Evolutionary conservation across 352 stramenopile species (phyloP).

Genomic region (Globisporangium spinosum): DNA sequence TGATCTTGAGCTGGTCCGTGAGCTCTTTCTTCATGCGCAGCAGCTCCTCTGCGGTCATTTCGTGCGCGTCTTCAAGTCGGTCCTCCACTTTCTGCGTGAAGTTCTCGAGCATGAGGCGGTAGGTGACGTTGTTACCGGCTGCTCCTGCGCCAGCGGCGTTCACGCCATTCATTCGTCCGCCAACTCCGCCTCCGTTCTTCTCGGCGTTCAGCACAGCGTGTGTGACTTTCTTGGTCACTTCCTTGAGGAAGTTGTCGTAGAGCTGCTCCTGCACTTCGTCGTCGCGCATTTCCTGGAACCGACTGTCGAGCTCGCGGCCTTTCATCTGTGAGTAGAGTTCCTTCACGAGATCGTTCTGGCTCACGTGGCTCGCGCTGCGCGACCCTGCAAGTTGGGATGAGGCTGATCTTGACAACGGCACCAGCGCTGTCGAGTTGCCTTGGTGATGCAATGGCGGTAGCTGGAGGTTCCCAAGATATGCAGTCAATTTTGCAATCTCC

Average conservation of each 20-base stretch:
- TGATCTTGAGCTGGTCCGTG: slow-evolving; percentile 52
- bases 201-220: slow-evolving; percentile 46
- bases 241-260: slow-evolving; percentile 70
- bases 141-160: slow-evolving; percentile 21
- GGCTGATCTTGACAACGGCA: not conserved
- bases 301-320: slow-evolving; percentile 43
- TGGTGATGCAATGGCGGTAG: not conserved
- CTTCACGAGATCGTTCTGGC: slow-evolving; percentile 42
- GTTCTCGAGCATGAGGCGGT: slow-evolving; percentile 62
- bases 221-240: slow-evolving; percentile 79
- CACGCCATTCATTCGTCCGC: not conserved
- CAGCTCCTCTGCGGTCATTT: slow-evolving; percentile 63
- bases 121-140: slow-evolving; percentile 57
- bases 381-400: slow-evolving; percentile 12
- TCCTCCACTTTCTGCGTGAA: slow-evolving; percentile 75
- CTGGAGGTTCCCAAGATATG: slow-evolving; percentile 26
- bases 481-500: slow-evolving; percentile 48
- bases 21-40: slow-evolving; percentile 60
- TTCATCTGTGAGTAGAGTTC: slow-evolving; percentile 63
- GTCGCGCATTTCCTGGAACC: slow-evolving; percentile 34
- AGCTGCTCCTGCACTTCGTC: slow-evolving; percentile 49
- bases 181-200: slow-evolving; percentile 23
- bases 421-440: slow-evolving; percentile 13
- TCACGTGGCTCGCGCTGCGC: slow-evolving; percentile 13
- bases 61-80: slow-evolving; percentile 53